Conservation (phyloP, 2,329 filamentous ascomycete species). For the Apiospora rasikravindrae region DNA sequence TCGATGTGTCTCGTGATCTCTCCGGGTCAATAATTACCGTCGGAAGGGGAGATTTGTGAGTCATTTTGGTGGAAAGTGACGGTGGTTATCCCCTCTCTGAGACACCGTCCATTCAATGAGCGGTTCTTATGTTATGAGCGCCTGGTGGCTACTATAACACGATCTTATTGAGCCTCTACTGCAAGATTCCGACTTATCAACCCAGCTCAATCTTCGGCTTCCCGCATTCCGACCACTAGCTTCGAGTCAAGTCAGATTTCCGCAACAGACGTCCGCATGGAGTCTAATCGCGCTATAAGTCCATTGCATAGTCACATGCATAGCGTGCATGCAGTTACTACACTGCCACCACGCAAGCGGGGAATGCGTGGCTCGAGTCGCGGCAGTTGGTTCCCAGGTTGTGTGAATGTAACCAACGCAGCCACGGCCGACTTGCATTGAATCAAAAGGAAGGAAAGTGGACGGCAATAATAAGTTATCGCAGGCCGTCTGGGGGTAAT, state of each 20-base stretch:
- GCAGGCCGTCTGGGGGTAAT: not conserved
- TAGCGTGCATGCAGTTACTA: not conserved
- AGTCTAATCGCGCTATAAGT: not conserved
- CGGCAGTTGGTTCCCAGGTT: conserved; percentile 6
- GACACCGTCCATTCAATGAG: not conserved
- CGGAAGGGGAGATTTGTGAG: not conserved
- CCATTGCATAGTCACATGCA: conserved; percentile 4
- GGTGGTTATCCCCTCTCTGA: not conserved
- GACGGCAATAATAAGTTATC: not conserved
- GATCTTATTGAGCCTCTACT: not conserved
- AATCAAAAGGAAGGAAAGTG: not conserved
- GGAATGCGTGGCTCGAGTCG: conserved; percentile 1
- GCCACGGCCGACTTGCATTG: not conserved
- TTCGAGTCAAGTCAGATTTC: not conserved
- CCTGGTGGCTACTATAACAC: not conserved
- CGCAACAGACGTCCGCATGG: not conserved
- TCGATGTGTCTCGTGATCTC: not conserved
- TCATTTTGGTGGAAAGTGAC: not conserved
- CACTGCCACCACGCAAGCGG: not conserved
- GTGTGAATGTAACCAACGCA: conserved; percentile 1
- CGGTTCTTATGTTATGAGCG: not conserved
- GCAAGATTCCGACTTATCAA: not conserved
- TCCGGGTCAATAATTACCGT: not conserved
- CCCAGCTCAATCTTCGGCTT: not conserved
- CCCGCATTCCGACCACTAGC: not conserved